Conservation (phyloP, 345 rosid genomes). For the Eucalyptus fibrosa region DNA sequence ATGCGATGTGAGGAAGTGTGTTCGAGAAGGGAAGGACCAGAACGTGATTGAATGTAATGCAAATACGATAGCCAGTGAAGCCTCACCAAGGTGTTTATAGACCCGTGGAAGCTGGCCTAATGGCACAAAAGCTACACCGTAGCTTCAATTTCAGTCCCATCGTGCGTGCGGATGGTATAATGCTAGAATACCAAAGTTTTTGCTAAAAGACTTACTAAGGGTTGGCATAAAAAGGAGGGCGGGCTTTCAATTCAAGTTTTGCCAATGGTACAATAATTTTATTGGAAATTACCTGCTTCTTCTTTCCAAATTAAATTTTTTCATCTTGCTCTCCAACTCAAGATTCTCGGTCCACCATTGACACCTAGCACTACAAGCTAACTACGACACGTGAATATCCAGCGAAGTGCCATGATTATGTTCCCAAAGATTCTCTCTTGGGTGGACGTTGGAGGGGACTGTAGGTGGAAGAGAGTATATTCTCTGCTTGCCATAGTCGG, state of each 20-base stretch:
- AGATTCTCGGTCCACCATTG: neutral
- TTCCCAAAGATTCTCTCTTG: slow-evolving; percentile 1
- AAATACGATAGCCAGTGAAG: neutral
- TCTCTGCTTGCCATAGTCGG: neutral
- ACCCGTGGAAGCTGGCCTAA: neutral
- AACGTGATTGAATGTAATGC: neutral
- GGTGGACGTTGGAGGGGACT: neutral
- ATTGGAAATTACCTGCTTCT: neutral
- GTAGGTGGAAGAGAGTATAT: neutral
- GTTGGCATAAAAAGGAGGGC: neutral
- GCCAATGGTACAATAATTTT: neutral
- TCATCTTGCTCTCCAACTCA: neutral
- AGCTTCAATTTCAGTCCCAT: neutral
- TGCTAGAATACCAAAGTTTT: neutral
- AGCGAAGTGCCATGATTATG: slow-evolving; percentile 5
- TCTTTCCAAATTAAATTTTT: neutral
- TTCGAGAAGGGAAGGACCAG: neutral
- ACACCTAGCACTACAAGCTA: neutral
- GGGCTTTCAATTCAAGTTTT: neutral
- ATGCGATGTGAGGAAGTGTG: neutral
- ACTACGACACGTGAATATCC: neutral
- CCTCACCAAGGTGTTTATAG: neutral
- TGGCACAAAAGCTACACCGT: neutral
- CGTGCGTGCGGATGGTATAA: neutral
- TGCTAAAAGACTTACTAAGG: neutral